phyloP scores from a whole-genome alignment of 805 yeast genomes.

The Soucietia sequanensis region DNA sequence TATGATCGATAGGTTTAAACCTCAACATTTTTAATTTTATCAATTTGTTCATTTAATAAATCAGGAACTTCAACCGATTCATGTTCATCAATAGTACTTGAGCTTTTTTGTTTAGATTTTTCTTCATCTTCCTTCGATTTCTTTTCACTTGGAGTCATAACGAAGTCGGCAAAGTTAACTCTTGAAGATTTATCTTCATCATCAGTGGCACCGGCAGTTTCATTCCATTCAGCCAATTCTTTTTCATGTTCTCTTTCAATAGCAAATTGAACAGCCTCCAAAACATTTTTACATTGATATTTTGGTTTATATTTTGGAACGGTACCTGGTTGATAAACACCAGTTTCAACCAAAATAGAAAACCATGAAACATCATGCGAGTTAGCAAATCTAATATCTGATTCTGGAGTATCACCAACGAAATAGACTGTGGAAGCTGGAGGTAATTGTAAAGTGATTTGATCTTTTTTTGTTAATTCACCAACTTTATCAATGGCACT shows the following conservation, averaged over 20 bases:
- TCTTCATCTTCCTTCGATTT: constrained; percentile 10
- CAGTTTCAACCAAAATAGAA: constrained; percentile 82
- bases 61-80: constrained; percentile 53
- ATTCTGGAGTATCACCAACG: constrained; percentile 89
- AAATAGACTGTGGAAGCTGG: constrained; percentile 85
- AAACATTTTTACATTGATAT: constrained; percentile 66
- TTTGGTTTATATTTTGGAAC: constrained; percentile 78
- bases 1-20: constrained; percentile 8
- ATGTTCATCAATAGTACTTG: constrained; percentile 29
- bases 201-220: constrained; percentile 37
- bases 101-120: constrained; percentile 8
- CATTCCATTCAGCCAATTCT: constrained; percentile 76
- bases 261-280: constrained; percentile 81
- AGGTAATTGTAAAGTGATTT: constrained; percentile 58
- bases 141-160: constrained; percentile 43
- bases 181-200: constrained; percentile 14
- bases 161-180: constrained; percentile 44
- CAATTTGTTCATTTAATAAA: constrained; percentile 42
- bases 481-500: constrained; percentile 21
- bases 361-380: constrained; percentile 83
- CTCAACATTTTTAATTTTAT: constrained; percentile 34
- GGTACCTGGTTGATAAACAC: constrained; percentile 81
- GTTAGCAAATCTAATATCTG: constrained; percentile 84
- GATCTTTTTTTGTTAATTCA: constrained; percentile 41
- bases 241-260: constrained; percentile 74